Evolutionary conservation across 2,329 filamentous ascomycete genomes (phyloP), one percentile per base, ranked within the genome.

Genomic region (Cercospora berteroae): DNA sequence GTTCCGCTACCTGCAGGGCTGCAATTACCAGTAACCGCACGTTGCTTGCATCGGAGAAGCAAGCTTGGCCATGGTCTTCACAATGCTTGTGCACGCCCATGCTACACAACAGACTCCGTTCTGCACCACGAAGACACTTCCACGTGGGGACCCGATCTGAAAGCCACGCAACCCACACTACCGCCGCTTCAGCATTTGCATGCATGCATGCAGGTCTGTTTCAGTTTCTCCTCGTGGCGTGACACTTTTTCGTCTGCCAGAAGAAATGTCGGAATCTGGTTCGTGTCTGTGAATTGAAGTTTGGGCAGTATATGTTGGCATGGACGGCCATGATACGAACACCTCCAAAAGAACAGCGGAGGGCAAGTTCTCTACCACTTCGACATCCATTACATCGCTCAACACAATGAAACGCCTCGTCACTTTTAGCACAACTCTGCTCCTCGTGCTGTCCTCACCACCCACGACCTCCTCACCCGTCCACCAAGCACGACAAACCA

Each of bases 401-500:
- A 16, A 7, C 25, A 52, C 3, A 16, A 29, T 52, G 48, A 23
- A 27, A 2, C 23, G 23, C 12, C 25, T 55, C 48, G n/a, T 9
- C 3, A 12, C 31, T 0, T 33, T 16, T 0, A 20, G 27, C 27
- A 12, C 31, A 16, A 7, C 16, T 13, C 12, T 33, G 0, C 27
- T 58, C 27, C 29, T 33, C 1, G 12, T 58, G 0, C 27, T 33
- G 0, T 5, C 23, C 27, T 36, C 55, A 33, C 0, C 1, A 1
- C 20, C 0, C 8, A n/a, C 55, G 12, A 18, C 27, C 18, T 36
- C 12, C 1, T 33, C 27, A 1, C 55, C 55, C 1, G 18, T 33
- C 29, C 10, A 20, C n/a, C 55, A 58, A 36, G 27, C 55, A 31
- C 55, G 29, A 20, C 55, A 25, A 42, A 69, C 74, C n/a, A 84